Evolutionary conservation across 169 alveolate species (phyloP).

Genomic region (Perkinsus olseni): DNA sequence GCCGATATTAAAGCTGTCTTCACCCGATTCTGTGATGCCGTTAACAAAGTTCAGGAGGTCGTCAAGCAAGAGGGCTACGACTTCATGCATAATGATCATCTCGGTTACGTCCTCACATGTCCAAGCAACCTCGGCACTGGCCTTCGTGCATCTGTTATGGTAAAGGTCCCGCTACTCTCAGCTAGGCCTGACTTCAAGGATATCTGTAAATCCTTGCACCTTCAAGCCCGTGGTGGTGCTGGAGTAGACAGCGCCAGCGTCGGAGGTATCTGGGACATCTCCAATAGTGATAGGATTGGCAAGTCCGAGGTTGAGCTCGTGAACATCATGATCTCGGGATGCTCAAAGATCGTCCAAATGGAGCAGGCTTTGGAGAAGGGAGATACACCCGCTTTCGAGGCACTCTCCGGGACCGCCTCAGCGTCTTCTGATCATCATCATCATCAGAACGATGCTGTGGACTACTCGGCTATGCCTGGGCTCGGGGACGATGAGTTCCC

Average conservation of each 20-base stretch:
- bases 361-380: conserved; percentile 16
- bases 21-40: conserved; percentile 32
- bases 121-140: conserved; percentile 50
- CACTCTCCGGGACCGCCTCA: background rate
- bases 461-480: conserved; percentile 7
- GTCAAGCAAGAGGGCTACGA: conserved; percentile 21
- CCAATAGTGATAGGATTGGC: conserved; percentile 17
- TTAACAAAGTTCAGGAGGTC: conserved; percentile 21
- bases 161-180: conserved; percentile 20
- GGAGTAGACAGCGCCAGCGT: conserved; percentile 16
- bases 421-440: background rate
- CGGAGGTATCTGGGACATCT: conserved; percentile 11
- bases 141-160: conserved; percentile 40
- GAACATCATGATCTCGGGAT: conserved; percentile 12
- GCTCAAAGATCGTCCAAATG: background rate
- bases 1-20: conserved; percentile 35
- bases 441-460: background rate
- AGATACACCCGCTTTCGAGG: background rate
- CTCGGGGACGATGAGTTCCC: conserved; percentile 20
- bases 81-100: conserved; percentile 19
- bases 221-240: conserved; percentile 11
- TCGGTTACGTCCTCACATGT: conserved; percentile 34
- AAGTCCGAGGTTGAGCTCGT: conserved; percentile 20
- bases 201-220: background rate
- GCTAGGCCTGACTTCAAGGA: background rate